These are phyloP conservation scores for Zygnema cylindricum DNA, from an alignment of 139 green algal genomes.

Conservation along the genomic window DNA sequence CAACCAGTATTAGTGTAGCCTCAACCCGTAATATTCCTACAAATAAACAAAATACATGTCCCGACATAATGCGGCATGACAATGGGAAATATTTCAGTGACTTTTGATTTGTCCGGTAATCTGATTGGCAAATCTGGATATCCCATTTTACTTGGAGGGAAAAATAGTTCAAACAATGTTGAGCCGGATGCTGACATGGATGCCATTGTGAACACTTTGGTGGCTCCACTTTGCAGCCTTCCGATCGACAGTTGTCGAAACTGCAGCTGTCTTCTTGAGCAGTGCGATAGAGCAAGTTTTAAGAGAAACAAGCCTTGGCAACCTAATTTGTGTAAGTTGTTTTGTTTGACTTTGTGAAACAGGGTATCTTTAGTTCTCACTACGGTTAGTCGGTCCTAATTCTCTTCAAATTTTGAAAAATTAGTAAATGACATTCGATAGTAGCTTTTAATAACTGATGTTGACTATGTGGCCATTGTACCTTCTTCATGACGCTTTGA, in stretches of 20 bases:
- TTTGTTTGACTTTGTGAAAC: neutral
- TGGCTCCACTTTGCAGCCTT: conserved; percentile 1
- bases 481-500: conserved; percentile 48
- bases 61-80: no score
- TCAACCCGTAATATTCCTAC: no score
- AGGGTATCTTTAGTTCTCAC: no score
- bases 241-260: neutral
- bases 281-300: neutral
- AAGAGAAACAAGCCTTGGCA: conserved; percentile 57
- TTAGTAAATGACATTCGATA: no score
- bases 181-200: neutral
- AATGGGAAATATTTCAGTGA: conserved; percentile 45
- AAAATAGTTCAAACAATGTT: conserved; percentile 25
- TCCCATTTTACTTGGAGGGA: conserved; percentile 55
- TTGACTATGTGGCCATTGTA: neutral
- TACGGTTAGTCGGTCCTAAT: no score
- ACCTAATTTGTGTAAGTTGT: conserved; percentile 48
- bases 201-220: conserved; percentile 5
- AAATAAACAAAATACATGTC: no score
- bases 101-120: neutral
- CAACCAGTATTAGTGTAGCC: no score
- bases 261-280: neutral
- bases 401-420: no score
- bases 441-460: no score
- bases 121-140: neutral